These are phyloP conservation scores for Paecilomyces formosus DNA, from an alignment of 2,329 filamentous ascomycete genomes.

Conservation along the genomic window DNA sequence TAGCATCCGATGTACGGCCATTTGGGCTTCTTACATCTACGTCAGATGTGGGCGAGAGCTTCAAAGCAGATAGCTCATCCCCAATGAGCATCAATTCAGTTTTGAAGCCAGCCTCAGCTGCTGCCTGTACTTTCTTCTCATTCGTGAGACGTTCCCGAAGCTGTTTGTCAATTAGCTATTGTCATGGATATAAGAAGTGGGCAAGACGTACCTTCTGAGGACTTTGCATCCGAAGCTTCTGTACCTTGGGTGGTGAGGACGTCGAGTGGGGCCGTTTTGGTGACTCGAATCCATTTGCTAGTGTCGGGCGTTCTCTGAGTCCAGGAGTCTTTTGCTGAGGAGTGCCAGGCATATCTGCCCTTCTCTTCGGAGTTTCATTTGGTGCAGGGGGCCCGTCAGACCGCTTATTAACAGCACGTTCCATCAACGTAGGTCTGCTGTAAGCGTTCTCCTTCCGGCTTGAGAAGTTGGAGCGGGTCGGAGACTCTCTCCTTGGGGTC, in stretches of 20 bases:
- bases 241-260: conserved; percentile 62
- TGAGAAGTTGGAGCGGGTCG: conserved; percentile 23
- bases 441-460: conserved; percentile 35
- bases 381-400: conserved; percentile 25
- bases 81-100: conserved; percentile 73
- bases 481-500: conserved; percentile 13
- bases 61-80: conserved; percentile 60
- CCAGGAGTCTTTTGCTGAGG: conserved; percentile 35
- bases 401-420: conserved; percentile 25
- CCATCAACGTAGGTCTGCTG: conserved; percentile 22
- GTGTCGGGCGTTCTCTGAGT: conserved; percentile 25
- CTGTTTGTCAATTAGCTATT: conserved; percentile 15
- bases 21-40: conserved; percentile 11
- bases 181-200: not conserved
- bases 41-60: conserved; percentile 26
- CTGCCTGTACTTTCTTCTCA: conserved; percentile 67
- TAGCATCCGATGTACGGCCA: conserved; percentile 6
- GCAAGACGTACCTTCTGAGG: conserved; percentile 45
- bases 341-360: conserved; percentile 43
- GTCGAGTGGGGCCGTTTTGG: conserved; percentile 37
- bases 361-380: conserved; percentile 33
- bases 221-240: conserved; percentile 61
- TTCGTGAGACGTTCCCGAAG: conserved; percentile 74
- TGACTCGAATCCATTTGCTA: conserved; percentile 22
- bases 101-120: conserved; percentile 62